Conservation (phyloP, 2,329 filamentous ascomycete genomes). For the Diaporthe aspalathi region DNA sequence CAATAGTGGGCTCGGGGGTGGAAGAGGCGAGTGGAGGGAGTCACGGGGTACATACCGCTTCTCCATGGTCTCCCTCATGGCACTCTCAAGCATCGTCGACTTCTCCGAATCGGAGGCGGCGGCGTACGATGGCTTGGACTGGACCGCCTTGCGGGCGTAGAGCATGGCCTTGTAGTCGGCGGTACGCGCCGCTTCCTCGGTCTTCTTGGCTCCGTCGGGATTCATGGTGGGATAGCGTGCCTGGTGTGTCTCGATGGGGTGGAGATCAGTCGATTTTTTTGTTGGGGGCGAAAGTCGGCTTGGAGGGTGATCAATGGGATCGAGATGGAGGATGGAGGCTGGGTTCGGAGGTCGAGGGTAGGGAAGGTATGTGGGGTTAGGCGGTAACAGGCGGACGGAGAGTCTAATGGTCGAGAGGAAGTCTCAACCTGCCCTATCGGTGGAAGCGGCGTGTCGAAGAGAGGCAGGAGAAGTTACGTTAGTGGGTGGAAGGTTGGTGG, state of each 20-base stretch:
- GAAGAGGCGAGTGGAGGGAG: background rate
- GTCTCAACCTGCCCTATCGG: too few relatives aligned
- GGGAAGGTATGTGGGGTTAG: too few relatives aligned
- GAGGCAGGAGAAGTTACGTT: too few relatives aligned
- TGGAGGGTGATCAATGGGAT: background rate
- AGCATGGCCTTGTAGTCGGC: conserved; percentile 41
- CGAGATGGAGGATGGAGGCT: background rate
- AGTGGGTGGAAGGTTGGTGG: too few relatives aligned
- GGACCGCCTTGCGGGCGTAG: conserved; percentile 29
- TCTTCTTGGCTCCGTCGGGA: conserved; percentile 1
- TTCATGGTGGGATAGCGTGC: conserved; percentile 42
- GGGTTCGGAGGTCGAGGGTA: too few relatives aligned
- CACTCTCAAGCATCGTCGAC: conserved; percentile 28
- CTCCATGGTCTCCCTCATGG: conserved; percentile 37
- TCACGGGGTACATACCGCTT: conserved; percentile 20
- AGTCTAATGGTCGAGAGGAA: too few relatives aligned
- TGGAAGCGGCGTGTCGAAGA: too few relatives aligned
- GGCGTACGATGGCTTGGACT: conserved; percentile 27
- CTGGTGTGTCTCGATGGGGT: conserved; percentile 42
- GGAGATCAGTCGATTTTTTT: conserved; percentile 44
- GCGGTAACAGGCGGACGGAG: too few relatives aligned
- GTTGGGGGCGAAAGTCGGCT: too few relatives aligned
- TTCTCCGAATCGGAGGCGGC: conserved; percentile 27
- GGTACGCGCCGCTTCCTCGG: conserved; percentile 26
- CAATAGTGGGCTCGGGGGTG: background rate